Conservation (phyloP, 208 protist genomes). For the Crithidia fasciculata region DNA sequence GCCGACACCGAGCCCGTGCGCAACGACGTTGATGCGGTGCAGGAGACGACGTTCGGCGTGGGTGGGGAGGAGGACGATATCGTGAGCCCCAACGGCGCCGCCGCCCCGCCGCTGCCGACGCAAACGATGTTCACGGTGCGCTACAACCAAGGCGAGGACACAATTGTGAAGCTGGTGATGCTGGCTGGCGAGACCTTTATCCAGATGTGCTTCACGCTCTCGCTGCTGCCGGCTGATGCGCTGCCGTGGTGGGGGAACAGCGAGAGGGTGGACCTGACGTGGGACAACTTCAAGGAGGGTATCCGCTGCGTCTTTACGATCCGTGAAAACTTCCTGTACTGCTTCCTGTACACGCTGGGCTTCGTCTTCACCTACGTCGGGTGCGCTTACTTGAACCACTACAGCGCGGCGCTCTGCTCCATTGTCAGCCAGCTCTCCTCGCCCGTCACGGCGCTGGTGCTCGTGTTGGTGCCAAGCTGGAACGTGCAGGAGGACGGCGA, state of each 20-base stretch:
- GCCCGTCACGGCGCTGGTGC: constrained; percentile 73
- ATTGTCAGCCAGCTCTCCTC: constrained; percentile 83
- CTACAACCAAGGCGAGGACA: constrained; percentile 77
- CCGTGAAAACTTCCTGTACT: constrained; percentile 66
- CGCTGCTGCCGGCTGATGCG: constrained; percentile 77
- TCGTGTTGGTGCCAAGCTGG: constrained; percentile 75
- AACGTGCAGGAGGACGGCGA: constrained; percentile 59
- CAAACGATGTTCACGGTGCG: constrained; percentile 34
- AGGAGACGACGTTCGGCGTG: background rate
- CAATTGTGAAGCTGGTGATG: constrained; percentile 86
- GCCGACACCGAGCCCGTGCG: background rate
- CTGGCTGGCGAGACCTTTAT: constrained; percentile 62
- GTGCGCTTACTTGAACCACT: constrained; percentile 86
- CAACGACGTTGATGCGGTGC: background rate
- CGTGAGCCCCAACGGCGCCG: constrained; percentile 1
- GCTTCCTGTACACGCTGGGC: constrained; percentile 77
- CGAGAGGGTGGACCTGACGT: constrained; percentile 49
- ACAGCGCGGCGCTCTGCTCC: constrained; percentile 82
- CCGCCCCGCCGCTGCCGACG: constrained; percentile 23
- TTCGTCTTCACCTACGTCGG: constrained; percentile 84
- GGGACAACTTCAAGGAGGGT: constrained; percentile 74
- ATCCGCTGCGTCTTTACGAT: constrained; percentile 65
- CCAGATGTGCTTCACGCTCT: constrained; percentile 66
- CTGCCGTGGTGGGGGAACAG: constrained; percentile 84
- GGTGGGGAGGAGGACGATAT: constrained; percentile 24